Base-by-base conservation (phyloP, 352 stramenopile species). In the Phytophthora crassamura region DNA sequence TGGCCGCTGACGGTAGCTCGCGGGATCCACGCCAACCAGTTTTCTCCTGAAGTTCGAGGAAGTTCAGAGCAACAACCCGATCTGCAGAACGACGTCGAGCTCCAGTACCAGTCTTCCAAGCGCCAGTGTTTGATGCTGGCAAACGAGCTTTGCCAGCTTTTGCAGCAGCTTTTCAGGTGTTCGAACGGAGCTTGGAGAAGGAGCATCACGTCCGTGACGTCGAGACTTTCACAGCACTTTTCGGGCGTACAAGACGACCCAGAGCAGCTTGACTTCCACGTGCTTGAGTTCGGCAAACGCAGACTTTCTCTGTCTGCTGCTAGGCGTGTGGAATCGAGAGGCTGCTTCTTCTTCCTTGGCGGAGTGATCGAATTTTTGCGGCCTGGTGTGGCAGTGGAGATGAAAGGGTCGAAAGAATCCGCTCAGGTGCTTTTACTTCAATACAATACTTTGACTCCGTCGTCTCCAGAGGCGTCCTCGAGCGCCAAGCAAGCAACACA, bases 331-430 rank as follows among this genome's bases (percentile, higher is more conserved):
- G 78, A 87, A 36, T 33, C 51, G 5, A n/a, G 70, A 5, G 78
- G 70, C 2, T 75, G 61, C 22, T 46, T 84, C 0, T 76, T 80
- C 39, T 53, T 72, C 25, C 49, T 87, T 14, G 50, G 62, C 9
- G 78, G 74, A 28, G 40, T 43, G n/a, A n/a, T 74, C 5, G 75
- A 87, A 4, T 84, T 80, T 15, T 38, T 82, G 5, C 74, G 78
- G 15, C 63, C 68, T 8, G 75, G 78, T 6, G 43, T 70, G 0
- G 64, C 42, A 12, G 70, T 76, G 9, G 55, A 82, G 46, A 58
- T 87, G 16, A 25, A 32, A 16, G 53, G 73, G 1, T 78, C 72
- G 14, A 60, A 57, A 16, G 67, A 87, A 1, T 25, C 39, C 14
- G 74, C 70, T 16, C 67, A 69, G 3, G 67, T 86, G 9, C 51